Conservation (phyloP, 345 rosid genomes). For the Salix brachista region DNA sequence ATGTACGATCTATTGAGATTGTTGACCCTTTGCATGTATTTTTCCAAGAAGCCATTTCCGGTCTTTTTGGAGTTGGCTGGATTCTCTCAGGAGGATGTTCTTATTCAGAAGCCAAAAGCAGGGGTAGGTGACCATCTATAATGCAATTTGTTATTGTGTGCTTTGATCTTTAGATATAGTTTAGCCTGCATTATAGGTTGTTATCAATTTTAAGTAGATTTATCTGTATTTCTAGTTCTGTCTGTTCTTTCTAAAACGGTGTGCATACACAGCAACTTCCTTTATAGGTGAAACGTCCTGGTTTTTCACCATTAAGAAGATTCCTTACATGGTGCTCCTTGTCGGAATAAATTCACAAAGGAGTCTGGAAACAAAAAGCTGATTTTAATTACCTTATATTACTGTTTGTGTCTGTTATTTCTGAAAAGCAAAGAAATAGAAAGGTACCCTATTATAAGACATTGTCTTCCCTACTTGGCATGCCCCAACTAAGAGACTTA, state of each 20-base stretch:
- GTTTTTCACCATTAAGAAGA: not conserved
- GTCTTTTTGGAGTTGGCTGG: constrained; percentile 82
- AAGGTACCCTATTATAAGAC: not conserved
- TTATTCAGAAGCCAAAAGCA: constrained; percentile 93
- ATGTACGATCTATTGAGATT: constrained; percentile 57
- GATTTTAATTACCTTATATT: not conserved
- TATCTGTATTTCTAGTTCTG: not conserved
- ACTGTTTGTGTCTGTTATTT: not conserved
- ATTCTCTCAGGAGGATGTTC: constrained; percentile 68
- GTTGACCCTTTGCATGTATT: constrained; percentile 79
- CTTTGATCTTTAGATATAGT: not conserved
- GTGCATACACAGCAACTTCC: not conserved
- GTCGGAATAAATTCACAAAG: not conserved
- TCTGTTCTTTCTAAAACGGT: not conserved
- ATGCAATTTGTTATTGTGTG: not conserved
- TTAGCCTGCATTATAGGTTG: not conserved
- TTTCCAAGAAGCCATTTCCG: constrained; percentile 88
- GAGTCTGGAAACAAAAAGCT: not conserved
- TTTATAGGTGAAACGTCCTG: not conserved
- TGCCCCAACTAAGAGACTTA: not conserved
- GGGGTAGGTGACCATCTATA: constrained; percentile 51
- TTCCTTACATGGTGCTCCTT: not conserved
- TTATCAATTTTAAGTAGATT: not conserved
- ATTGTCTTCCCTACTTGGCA: not conserved
- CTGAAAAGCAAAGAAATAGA: not conserved